Conservation (phyloP, 2,329 filamentous ascomycete species). For the Mariannaea elegans region DNA sequence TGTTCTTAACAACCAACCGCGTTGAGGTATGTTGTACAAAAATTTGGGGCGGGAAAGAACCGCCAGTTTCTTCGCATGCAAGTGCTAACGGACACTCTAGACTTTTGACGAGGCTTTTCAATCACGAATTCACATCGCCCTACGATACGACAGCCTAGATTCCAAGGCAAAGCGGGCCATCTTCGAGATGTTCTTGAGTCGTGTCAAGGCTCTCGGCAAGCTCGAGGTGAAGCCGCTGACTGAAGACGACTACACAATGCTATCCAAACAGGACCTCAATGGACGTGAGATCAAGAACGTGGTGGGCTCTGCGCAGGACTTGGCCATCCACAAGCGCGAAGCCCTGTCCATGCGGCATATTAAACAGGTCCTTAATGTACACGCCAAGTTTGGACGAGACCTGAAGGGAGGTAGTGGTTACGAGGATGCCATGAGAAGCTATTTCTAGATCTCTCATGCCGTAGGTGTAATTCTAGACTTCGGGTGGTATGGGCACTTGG, state of each 20-base stretch:
- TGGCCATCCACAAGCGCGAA: conserved; percentile 79
- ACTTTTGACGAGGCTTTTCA: conserved; percentile 94
- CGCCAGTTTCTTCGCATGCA: background rate
- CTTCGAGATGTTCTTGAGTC: conserved; percentile 84
- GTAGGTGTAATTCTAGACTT: background rate
- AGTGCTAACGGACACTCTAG: conserved; percentile 43
- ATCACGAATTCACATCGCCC: conserved; percentile 84
- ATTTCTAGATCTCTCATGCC: conserved; percentile 58
- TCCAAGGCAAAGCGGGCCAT: conserved; percentile 78
- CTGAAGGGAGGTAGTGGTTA: conserved; percentile 83
- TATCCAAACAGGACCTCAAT: conserved; percentile 73
- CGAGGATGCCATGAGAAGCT: conserved; percentile 84
- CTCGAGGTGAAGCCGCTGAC: conserved; percentile 68
- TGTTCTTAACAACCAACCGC: conserved; percentile 90
- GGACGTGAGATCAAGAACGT: conserved; percentile 86
- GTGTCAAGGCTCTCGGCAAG: conserved; percentile 72
- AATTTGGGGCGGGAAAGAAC: no score
- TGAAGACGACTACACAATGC: conserved; percentile 71
- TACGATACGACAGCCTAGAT: conserved; percentile 81
- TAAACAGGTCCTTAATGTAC: conserved; percentile 82
- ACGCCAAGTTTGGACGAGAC: conserved; percentile 83
- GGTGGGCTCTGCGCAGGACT: conserved; percentile 81
- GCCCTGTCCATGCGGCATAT: conserved; percentile 82
- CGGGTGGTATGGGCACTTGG: background rate
- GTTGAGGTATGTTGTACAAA: conserved; percentile 63